These are phyloP conservation scores for Candolleomyces eurysporus DNA, from an alignment of 768 basidiomycete genomes.

Conservation along the genomic window DNA sequence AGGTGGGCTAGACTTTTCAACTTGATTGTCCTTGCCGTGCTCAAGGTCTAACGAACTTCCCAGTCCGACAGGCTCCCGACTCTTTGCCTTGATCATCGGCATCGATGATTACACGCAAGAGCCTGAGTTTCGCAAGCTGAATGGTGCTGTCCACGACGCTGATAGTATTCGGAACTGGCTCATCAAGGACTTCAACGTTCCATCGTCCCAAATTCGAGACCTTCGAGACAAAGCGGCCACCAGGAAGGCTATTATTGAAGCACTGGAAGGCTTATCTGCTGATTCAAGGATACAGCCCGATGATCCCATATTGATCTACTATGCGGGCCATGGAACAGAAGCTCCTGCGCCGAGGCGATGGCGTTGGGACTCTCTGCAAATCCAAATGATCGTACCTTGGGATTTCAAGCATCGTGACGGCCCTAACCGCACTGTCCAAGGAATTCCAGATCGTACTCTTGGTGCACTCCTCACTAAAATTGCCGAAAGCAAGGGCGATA, in stretches of 20 bases:
- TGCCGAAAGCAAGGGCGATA: slow-evolving; percentile 14
- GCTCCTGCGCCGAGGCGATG: slow-evolving; percentile 50
- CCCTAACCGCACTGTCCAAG: slow-evolving; percentile 23
- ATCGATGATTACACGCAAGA: slow-evolving; percentile 3
- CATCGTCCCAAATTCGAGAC: slow-evolving; percentile 44
- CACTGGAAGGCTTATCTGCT: slow-evolving; percentile 50
- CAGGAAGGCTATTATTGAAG: slow-evolving; percentile 46
- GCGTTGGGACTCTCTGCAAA: slow-evolving; percentile 34
- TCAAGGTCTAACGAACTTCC: too few species aligned
- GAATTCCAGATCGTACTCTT: slow-evolving; percentile 13
- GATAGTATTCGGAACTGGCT: slow-evolving; percentile 51
- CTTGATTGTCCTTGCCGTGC: too few species aligned
- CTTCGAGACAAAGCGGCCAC: slow-evolving; percentile 57
- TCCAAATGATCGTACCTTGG: slow-evolving; percentile 57
- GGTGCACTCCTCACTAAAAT: slow-evolving; percentile 10
- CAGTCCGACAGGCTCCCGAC: background rate
- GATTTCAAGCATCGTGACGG: slow-evolving; percentile 48
- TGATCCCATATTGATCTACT: slow-evolving; percentile 60
- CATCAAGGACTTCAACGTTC: slow-evolving; percentile 36
- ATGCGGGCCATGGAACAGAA: slow-evolving; percentile 61
- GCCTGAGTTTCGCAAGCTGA: background rate
- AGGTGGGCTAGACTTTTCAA: too few species aligned
- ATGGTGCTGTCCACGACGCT: slow-evolving; percentile 35
- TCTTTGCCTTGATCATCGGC: slow-evolving; percentile 6
- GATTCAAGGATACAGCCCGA: slow-evolving; percentile 49